Evolutionary conservation across 2,329 filamentous ascomycete species (phyloP), one percentile per base, ranked within the genome.

Genomic region (Dactylonectria estremocensis): DNA sequence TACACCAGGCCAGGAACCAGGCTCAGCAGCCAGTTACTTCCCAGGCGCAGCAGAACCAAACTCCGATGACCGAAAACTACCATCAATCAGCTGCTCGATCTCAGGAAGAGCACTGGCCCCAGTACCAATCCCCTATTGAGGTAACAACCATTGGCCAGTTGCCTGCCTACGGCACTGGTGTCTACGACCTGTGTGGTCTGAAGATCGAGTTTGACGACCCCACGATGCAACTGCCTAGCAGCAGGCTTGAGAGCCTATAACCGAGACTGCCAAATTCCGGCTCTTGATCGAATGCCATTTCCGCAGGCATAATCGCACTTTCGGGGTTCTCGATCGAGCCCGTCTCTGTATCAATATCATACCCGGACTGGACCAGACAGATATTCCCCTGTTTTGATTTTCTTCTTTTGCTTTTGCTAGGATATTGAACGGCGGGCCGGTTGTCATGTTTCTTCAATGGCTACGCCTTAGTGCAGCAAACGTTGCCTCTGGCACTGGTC

Each of bases 141-240:
- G 86, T 90, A 48, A 78, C 85, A 50, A 86, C 84, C 54, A 88
- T 89, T 60, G 83, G 87, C 18, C 83, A 86, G 68, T 72, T 88
- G 5, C 85, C 86, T 13, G 79, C 84, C 7, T 89, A 85, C 66
- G 83, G 83, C 7, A 80, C 84, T 18, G 81, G 80, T n/a, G 81
- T 87, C 16, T 87, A 86, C 69, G 86, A 88, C 69, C 79, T 86
- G 2, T 91, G 88, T 83, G 78, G 74, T 5, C 82, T 83, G 48
- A 90, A 91, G 80, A 79, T 88, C 24, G 88, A 90, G 70, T 89
- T 84, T 64, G 87, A 88, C 48, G 88, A 90, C 68, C 83, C 86
- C 20, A 82, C 85, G 9, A 85, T 90, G 80, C 88, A 89, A 77
- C 83, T 91, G 78, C 89, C 89, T 11, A 89, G 87, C 74, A 86